phyloP scores from a whole-genome alignment of 2,329 filamentous ascomycete species.

The Xylaria multiplex region DNA sequence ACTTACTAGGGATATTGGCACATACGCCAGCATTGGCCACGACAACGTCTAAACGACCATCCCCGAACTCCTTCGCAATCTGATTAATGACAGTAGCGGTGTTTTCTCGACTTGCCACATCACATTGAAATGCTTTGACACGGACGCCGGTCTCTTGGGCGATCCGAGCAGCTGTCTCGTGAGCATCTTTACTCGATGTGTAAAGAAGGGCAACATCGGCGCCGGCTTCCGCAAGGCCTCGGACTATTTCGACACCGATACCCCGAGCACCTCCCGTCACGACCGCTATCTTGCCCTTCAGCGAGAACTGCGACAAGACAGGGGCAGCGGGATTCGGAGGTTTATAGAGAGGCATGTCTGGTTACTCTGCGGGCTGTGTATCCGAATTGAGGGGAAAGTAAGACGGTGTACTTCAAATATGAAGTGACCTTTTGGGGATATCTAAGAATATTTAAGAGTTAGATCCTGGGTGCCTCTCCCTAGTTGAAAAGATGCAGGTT shows the following conservation, averaged over 20 bases:
- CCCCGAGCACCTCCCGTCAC: slow-evolving; percentile 48
- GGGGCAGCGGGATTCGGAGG: slow-evolving; percentile 45
- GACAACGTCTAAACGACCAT: slow-evolving; percentile 52
- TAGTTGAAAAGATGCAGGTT: not conserved
- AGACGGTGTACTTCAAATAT: too few relatives aligned
- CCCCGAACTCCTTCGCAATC: slow-evolving; percentile 52
- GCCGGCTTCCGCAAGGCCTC: slow-evolving; percentile 46
- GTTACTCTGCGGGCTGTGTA: not conserved
- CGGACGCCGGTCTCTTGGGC: slow-evolving; percentile 26
- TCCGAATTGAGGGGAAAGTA: not conserved
- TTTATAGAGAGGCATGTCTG: slow-evolving; percentile 32
- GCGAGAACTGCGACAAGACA: slow-evolving; percentile 48
- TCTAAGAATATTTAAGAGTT: not conserved
- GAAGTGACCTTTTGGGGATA: not conserved
- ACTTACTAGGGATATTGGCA: slow-evolving; percentile 48
- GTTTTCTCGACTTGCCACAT: slow-evolving; percentile 49
- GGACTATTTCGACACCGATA: slow-evolving; percentile 48
- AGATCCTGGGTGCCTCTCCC: too few relatives aligned
- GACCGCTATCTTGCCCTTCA: slow-evolving; percentile 46
- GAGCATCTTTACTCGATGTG: slow-evolving; percentile 45
- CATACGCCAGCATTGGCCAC: slow-evolving; percentile 57
- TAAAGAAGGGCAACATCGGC: slow-evolving; percentile 49
- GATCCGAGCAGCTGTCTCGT: slow-evolving; percentile 39
- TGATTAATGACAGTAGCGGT: slow-evolving; percentile 49
- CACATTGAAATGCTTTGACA: slow-evolving; percentile 40